Evolutionary conservation across 148 eudicot genomes (phyloP), one percentile per base, ranked within the genome.

Genomic region (Pouteria glomerata): DNA sequence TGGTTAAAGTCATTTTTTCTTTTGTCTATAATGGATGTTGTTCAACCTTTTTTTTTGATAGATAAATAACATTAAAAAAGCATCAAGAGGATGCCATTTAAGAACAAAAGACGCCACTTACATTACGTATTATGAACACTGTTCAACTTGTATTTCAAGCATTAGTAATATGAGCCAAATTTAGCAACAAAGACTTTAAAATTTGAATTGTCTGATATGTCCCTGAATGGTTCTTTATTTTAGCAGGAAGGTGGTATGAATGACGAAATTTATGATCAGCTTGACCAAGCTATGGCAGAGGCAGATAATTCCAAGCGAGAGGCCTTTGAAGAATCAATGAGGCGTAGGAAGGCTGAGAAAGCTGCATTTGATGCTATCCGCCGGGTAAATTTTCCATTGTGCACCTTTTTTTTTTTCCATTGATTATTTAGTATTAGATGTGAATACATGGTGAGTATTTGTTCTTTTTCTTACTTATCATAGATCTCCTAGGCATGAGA

Each of bases 311-410:
- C 87, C 33, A 79, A 72, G 69, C 79, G 82, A 73, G 89, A 82
- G 73, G 97, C 91, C 68, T 89, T 82, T 62, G 84, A 86, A 58
- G 97, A 91, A 80, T 89, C 97, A 56, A 76, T 63, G 66, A 89
- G 79, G 79, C 88, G 90, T 56, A 71, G 68, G 51, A 91, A 84
- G 80, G 97, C 91, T 47, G 91, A 91, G 82, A 93, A 81, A 73
- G 84, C 82, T 68, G 81, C 82, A 37, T 75, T 86, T 74, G 87
- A 84, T 27, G 91, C 93, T 67, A 73, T 79, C 53, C 81, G 82
- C 80, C 84, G 77, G 82, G 98, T 94, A 82, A 79, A 63, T 10
- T 76, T 70, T 76, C 29, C 60, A 57, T 58, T 34, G 26, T 52
- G 29, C 57, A 6, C 35, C 31, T 63, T 35, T 6, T 60, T 35